A percentile compares a stretch with the other conserved stretches of the same genome.
These are phyloP conservation scores for Collybiopsis luxurians DNA, from an alignment of 768 basidiomycete species.

Conservation along the genomic window DNA sequence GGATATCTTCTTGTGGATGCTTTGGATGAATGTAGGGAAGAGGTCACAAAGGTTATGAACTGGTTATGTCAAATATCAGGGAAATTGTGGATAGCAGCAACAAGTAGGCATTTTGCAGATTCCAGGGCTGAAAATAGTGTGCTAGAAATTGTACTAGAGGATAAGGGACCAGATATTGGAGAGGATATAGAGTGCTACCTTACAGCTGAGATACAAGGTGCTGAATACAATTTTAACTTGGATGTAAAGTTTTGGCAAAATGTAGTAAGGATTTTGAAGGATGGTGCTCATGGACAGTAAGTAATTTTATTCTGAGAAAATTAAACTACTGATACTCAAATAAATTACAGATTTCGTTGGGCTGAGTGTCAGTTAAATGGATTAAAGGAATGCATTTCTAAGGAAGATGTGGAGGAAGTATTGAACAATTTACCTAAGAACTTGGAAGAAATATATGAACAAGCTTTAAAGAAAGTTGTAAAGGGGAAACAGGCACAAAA, in stretches of 20 bases:
- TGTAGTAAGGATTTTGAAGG: too few relatives aligned
- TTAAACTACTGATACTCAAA: background rate
- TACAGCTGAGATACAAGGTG: too few relatives aligned
- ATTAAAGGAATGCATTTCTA: too few relatives aligned
- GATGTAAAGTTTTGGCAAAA: too few relatives aligned
- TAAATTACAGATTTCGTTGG: too few relatives aligned
- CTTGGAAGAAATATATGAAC: background rate
- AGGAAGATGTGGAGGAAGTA: background rate
- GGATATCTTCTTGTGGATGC: background rate
- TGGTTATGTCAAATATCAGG: background rate
- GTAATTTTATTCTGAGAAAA: background rate
- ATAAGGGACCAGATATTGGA: too few relatives aligned
- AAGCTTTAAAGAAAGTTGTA: background rate
- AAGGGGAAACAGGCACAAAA: background rate
- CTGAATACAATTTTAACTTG: too few relatives aligned
- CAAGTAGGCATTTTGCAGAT: background rate
- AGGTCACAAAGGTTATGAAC: background rate
- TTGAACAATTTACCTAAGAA: background rate
- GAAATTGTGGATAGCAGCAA: background rate
- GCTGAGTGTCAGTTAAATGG: too few relatives aligned
- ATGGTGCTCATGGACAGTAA: too few relatives aligned
- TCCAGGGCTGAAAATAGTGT: too few relatives aligned
- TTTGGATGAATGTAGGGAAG: background rate
- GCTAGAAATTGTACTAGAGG: too few relatives aligned
- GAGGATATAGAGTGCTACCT: too few relatives aligned